Evolutionary conservation across 1,284 basidiomycete species (phyloP).

Genomic region (Volvariella surrecta): DNA sequence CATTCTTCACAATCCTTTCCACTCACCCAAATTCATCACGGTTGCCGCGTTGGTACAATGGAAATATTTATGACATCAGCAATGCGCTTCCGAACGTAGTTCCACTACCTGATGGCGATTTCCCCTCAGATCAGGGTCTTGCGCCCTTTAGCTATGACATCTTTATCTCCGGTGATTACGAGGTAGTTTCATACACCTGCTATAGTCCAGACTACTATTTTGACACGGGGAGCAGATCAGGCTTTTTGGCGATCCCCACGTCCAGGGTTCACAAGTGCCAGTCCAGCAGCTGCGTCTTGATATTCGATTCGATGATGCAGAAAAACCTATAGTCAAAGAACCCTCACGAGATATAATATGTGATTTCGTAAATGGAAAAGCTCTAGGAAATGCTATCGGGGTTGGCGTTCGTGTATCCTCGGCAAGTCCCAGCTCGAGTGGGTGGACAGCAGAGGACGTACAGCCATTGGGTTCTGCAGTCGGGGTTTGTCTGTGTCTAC

Average conservation of each 20-base stretch:
- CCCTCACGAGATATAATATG: conserved; percentile 45
- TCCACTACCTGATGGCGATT: conserved; percentile 30
- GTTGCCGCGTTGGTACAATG: conserved; percentile 61
- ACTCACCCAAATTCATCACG: conserved; percentile 13
- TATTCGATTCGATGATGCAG: conserved; percentile 28
- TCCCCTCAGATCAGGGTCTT: too few species aligned
- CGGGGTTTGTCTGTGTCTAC: not conserved
- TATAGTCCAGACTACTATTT: conserved; percentile 1
- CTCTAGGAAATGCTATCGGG: conserved; percentile 61
- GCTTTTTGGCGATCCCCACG: conserved; percentile 65
- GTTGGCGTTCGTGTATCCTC: conserved; percentile 40
- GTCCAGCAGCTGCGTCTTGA: conserved; percentile 40
- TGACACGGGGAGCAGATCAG: conserved; percentile 43
- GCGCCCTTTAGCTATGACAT: conserved; percentile 30
- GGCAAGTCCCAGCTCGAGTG: conserved; percentile 21
- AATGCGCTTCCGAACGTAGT: conserved; percentile 40
- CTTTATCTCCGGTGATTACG: conserved; percentile 63
- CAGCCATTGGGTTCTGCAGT: not conserved
- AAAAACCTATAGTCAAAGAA: conserved; percentile 26
- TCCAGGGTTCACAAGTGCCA: conserved; percentile 32
- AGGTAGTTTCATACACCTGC: conserved; percentile 33
- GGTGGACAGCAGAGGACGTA: conserved; percentile 37
- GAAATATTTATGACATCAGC: conserved; percentile 64
- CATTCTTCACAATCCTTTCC: conserved; percentile 60
- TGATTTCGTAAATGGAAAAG: conserved; percentile 60